These are phyloP conservation scores for Leucosporidium yakuticum DNA, from an alignment of 768 basidiomycete species.

Conservation along the genomic window DNA sequence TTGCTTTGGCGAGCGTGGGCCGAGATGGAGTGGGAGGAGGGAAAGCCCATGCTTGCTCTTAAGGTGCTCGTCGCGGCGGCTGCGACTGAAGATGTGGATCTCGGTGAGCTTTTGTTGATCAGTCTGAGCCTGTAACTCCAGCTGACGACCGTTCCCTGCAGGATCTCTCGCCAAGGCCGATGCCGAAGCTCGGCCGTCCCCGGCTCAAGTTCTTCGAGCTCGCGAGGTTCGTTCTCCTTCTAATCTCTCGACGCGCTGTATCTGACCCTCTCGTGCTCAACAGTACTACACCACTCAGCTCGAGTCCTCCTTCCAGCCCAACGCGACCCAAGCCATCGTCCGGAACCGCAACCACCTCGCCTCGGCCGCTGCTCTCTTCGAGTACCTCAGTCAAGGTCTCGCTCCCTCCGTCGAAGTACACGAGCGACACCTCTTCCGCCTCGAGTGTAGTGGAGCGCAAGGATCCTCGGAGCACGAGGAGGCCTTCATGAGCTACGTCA, in stretches of 20 bases:
- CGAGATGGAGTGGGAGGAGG: slow-evolving; percentile 44
- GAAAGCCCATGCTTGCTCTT: slow-evolving; percentile 19
- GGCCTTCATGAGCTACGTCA: slow-evolving; percentile 39
- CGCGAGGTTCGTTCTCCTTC: slow-evolving; percentile 8
- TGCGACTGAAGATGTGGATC: slow-evolving; percentile 7
- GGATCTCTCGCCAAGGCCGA: slow-evolving; percentile 1
- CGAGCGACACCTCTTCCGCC: slow-evolving; percentile 31
- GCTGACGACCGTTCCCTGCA: not conserved
- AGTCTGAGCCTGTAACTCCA: too few species aligned
- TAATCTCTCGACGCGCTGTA: not conserved
- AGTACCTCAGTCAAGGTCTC: slow-evolving; percentile 36
- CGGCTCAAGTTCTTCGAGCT: slow-evolving; percentile 21
- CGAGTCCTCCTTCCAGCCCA: slow-evolving; percentile 23
- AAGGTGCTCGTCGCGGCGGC: slow-evolving; percentile 25
- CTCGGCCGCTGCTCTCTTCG: slow-evolving; percentile 37
- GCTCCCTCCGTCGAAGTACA: slow-evolving; percentile 35
- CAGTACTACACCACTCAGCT: slow-evolving; percentile 15
- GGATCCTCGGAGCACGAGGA: slow-evolving; percentile 40
- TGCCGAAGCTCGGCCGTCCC: not conserved
- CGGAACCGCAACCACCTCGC: slow-evolving; percentile 26
- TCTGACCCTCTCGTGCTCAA: slow-evolving; percentile 10
- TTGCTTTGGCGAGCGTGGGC: slow-evolving; percentile 45
- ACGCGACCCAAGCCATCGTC: slow-evolving; percentile 13
- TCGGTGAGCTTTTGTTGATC: slow-evolving; percentile 20
- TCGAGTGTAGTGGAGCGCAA: slow-evolving; percentile 16